phyloP scores from a whole-genome alignment of 352 stramenopile genomes.

The Globisporangium uncinulatum region DNA sequence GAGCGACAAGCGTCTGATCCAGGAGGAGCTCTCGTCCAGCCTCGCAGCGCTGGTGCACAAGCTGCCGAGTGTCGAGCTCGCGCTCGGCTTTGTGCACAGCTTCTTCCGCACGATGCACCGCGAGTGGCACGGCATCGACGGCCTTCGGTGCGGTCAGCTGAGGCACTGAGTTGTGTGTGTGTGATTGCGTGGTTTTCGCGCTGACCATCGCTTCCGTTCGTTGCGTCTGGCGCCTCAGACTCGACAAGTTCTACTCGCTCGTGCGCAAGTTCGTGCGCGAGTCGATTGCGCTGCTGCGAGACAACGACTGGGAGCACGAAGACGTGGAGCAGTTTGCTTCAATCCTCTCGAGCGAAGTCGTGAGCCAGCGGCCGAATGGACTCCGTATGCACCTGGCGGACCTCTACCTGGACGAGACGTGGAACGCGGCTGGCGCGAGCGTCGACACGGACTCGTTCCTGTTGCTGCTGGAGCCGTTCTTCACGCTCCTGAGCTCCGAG shows the following conservation, averaged over 20 bases:
- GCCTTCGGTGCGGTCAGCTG: conserved; percentile 33
- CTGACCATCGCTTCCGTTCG: neutral
- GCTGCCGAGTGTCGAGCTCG: conserved; percentile 33
- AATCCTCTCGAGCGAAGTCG: conserved; percentile 60
- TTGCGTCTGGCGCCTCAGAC: conserved; percentile 2
- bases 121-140: conserved; percentile 83
- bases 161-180: neutral
- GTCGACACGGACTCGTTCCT: conserved; percentile 60
- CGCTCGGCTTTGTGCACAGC: conserved; percentile 67
- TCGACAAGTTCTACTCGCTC: conserved; percentile 86
- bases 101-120: conserved; percentile 84
- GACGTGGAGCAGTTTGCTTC: conserved; percentile 49
- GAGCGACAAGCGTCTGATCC: conserved; percentile 80
- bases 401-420: conserved; percentile 64
- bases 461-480: conserved; percentile 76
- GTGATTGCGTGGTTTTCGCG: neutral
- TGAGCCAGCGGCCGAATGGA: conserved; percentile 77
- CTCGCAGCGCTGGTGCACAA: conserved; percentile 55
- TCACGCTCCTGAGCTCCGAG: conserved; percentile 67
- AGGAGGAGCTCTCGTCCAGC: conserved; percentile 73
- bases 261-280: conserved; percentile 79
- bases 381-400: conserved; percentile 76
- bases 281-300: conserved; percentile 47
- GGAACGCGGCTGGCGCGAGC: conserved; percentile 39
- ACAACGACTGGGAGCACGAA: conserved; percentile 47